Evolutionary conservation across 768 basidiomycete genomes (phyloP), one percentile per base, ranked within the genome.

Genomic region (Lentinula sp.): DNA sequence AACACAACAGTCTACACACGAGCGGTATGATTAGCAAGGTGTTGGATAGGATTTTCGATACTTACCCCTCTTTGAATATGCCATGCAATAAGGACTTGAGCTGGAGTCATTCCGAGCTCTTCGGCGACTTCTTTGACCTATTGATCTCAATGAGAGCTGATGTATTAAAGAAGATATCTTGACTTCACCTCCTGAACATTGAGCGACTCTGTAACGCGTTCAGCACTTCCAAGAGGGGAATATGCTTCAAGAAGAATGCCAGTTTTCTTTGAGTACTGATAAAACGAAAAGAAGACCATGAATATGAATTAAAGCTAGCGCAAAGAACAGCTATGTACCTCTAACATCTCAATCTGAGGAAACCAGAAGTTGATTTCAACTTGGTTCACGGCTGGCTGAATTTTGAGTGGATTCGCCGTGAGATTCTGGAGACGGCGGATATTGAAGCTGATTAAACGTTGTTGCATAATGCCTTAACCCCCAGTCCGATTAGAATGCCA

Each of bases 31-130:
- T 46, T 23, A 16, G 11, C 16, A 46, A 9, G 6, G 45, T 46
- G 15, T 9, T 9, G 45, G 15, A 35, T 16, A 34, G 4, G 13
- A 11, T 10, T 16, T 28, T 34, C 16, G 7, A 34, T 16, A 76
- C 84, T 48, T 68, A 88, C 86, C 9, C 90, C 88, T 21, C 88
- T 84, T 71, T 89, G 88, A 53, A 89, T 79, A 66, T 86, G 84
- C 89, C 90, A 91, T 1, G 84, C 86, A 66, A 90, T 83, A 55
- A 89, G 75, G 31, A 85, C 86, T 67, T 89, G 87, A 3, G 89
- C 89, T 21, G 88, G 89, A 3, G 87, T 89, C 57, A 91, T 84
- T 3, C 81, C 80, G 59, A 89, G 79, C 62, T 84, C 78, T 58
- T 78, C 66, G 15, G 88, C 86, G 61, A 89, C 83, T 43, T 74